Base-by-base conservation (phyloP, 1,284 basidiomycete genomes). In the Apiotrichum laibachii region DNA sequence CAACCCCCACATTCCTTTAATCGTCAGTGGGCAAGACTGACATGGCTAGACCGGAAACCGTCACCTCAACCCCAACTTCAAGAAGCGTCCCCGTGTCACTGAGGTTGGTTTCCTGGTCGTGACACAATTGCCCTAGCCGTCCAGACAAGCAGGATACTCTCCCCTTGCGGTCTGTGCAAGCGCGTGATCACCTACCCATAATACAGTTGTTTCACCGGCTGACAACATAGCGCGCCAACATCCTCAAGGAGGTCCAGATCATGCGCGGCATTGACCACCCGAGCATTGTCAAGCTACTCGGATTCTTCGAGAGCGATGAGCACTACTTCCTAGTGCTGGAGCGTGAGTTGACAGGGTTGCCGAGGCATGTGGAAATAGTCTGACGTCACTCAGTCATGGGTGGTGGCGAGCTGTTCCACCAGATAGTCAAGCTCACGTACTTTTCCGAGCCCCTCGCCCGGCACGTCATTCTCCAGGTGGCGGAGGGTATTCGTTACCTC, bases 181-280 rank as follows among this genome's bases (percentile, higher is more conserved):
- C 12, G 37, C n/a, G 16, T 42, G 10, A 8, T 16, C 26, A 50
- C 46, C 45, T 43, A 51, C 34, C 33, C 18, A 34, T 33, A 7
- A 31, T 31, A 31, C 26, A 31, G 7, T 7, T 31, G 26, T 31
- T 31, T 31, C 26, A 31, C 26, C 3, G 26, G 26, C 26, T 31
- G 26, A 31, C 26, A 31, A 7, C 26, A 31, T 31, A 99, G 94
- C 90, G 96, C 66, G 88, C 94, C 63, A 98, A 98, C 76, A 97
- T 99, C 59, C 85, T 99, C 68, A 99, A 99, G 85, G 96, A 99
- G 85, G 96, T 99, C 7, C 93, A 97, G 79, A 99, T 99, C 71
- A 99, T 99, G 96, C 90, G 95, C 37, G 92, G 92, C 22, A 88
- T 87, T 61, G 88, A 88, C 66, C 93, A 99, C 73, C 86, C 90